Conservation (phyloP, 2,329 filamentous ascomycete species). For the Tolypocladium endophyticum region DNA sequence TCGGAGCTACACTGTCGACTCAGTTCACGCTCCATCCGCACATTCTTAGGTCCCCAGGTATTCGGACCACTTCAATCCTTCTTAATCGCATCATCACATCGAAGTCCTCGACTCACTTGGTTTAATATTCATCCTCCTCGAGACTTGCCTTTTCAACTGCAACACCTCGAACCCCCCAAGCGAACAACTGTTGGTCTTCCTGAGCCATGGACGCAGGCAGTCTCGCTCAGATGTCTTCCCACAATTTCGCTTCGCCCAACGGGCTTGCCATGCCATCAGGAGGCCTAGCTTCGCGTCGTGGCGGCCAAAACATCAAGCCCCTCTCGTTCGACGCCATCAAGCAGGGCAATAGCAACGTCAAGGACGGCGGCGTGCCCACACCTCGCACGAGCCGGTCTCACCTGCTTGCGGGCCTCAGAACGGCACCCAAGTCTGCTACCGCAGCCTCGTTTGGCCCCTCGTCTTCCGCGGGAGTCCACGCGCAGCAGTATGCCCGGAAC, state of each 20-base stretch:
- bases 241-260: constrained; percentile 60
- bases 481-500: constrained; percentile 32
- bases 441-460: constrained; percentile 63
- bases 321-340: constrained; percentile 68
- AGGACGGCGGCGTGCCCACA: constrained; percentile 61
- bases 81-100: constrained; percentile 1
- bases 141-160: constrained; percentile 9
- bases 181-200: constrained; percentile 9
- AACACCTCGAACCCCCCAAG: constrained; percentile 4
- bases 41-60: background rate
- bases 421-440: constrained; percentile 78
- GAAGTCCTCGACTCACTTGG: background rate
- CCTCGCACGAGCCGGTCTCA: constrained; percentile 93
- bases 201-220: constrained; percentile 85
- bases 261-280: constrained; percentile 66
- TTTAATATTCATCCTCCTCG: background rate
- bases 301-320: constrained; percentile 82
- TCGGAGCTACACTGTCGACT: background rate
- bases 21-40: background rate
- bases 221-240: constrained; percentile 98
- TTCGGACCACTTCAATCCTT: constrained; percentile 5
- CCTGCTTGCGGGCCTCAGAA: constrained; percentile 83
- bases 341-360: constrained; percentile 55
- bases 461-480: constrained; percentile 28
- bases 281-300: constrained; percentile 74